Conservation (phyloP, 345 rosid species). For the Angophora floribunda region DNA sequence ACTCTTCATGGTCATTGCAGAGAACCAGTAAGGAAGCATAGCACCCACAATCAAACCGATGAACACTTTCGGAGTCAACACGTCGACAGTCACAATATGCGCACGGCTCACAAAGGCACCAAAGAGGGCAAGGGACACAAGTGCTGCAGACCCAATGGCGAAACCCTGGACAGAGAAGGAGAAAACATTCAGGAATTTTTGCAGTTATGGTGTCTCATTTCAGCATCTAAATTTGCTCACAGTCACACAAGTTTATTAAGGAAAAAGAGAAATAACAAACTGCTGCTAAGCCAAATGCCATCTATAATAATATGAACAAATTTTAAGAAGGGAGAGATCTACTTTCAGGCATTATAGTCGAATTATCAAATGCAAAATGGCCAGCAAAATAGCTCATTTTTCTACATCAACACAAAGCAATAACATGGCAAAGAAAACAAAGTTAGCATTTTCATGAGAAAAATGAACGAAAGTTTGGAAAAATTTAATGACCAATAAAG, state of each 20-base stretch:
- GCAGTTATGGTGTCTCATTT: neutral
- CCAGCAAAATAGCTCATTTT: neutral
- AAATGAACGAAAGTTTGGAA: neutral
- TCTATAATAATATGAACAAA: neutral
- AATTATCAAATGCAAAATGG: neutral
- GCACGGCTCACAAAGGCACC: conserved; percentile 98
- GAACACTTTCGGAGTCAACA: conserved; percentile 86
- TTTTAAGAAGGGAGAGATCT: neutral
- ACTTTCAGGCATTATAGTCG: neutral
- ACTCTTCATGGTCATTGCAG: conserved; percentile 99
- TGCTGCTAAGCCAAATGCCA: neutral
- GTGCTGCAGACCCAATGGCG: conserved; percentile 76
- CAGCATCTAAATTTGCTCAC: neutral
- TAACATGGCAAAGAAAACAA: neutral
- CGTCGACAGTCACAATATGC: conserved; percentile 64
- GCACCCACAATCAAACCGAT: conserved; percentile 91
- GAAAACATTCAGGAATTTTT: neutral
- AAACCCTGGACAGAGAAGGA: conserved; percentile 36
- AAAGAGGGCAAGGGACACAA: conserved; percentile 83
- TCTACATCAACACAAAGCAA: neutral
- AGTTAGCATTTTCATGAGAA: neutral
- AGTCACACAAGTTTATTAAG: neutral
- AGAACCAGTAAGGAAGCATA: conserved; percentile 98
- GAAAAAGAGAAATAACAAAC: neutral
- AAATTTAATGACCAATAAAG: neutral